Conservation (phyloP, 441 rosid species). For the Melastoma candidum region DNA sequence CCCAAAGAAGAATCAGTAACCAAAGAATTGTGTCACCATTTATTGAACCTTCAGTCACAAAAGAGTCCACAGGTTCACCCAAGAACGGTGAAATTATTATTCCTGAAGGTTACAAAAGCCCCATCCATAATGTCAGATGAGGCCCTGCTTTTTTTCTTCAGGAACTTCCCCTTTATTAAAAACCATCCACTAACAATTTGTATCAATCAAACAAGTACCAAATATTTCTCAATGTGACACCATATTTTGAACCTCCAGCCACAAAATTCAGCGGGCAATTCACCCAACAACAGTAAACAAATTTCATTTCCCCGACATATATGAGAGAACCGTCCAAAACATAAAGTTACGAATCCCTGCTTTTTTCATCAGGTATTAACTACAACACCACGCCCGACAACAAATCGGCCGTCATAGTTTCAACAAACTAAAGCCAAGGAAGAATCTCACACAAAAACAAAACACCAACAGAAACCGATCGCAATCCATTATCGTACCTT, state of each 20-base stretch:
- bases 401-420: too few species aligned
- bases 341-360: slow-evolving; percentile 38
- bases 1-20: too few species aligned
- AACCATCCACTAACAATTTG: too few species aligned
- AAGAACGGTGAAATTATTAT: slow-evolving; percentile 9
- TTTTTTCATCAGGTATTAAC: slow-evolving; percentile 25
- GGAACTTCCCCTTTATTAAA: not conserved
- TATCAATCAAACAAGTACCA: too few species aligned
- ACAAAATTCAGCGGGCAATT: slow-evolving; percentile 28
- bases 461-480: too few species aligned
- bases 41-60: slow-evolving; percentile 44
- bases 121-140: slow-evolving; percentile 4
- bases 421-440: too few species aligned
- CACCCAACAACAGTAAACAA: slow-evolving; percentile 54
- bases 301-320: slow-evolving; percentile 33
- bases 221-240: slow-evolving; percentile 5
- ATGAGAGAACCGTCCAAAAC: slow-evolving; percentile 28
- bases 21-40: slow-evolving; percentile 29
- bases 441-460: too few species aligned
- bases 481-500: too few species aligned
- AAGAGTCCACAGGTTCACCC: slow-evolving; percentile 15
- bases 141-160: slow-evolving; percentile 17
- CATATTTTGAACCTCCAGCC: slow-evolving; percentile 21
- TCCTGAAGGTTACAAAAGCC: slow-evolving; percentile 13
- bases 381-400: too few species aligned